Evolutionary conservation across 2,329 filamentous ascomycete species (phyloP).

Genomic region (Sarocladium brachiariae): DNA sequence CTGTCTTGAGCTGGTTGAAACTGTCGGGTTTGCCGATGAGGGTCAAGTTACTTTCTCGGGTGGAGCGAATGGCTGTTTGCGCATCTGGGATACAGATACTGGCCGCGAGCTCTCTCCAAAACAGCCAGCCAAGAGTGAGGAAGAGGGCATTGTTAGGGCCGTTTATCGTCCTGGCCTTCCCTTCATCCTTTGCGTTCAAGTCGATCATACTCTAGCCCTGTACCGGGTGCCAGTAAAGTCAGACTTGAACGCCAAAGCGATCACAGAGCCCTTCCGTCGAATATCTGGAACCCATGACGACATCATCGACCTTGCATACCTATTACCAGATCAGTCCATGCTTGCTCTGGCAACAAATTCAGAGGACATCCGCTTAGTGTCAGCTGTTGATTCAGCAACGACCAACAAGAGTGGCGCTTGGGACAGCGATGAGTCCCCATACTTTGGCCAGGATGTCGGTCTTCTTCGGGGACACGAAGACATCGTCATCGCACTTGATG

Average conservation of each 20-base stretch:
- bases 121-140: constrained; percentile 54
- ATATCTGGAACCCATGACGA: constrained; percentile 97
- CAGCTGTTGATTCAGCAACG: constrained; percentile 42
- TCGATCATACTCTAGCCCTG: constrained; percentile 79
- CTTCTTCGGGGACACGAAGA: constrained; percentile 87
- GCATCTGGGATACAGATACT: constrained; percentile 74
- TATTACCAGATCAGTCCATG: constrained; percentile 72
- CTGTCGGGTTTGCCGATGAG: constrained; percentile 68
- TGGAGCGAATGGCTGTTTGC: constrained; percentile 73
- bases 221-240: constrained; percentile 46
- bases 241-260: constrained; percentile 25
- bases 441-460: constrained; percentile 86
- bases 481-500: constrained; percentile 89
- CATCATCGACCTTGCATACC: constrained; percentile 87
- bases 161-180: constrained; percentile 59
- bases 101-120: constrained; percentile 75
- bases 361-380: constrained; percentile 85
- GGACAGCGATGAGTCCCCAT: constrained; percentile 33
- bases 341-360: constrained; percentile 92
- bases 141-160: constrained; percentile 63
- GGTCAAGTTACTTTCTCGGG: constrained; percentile 74
- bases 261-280: constrained; percentile 53
- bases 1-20: constrained; percentile 78
- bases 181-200: constrained; percentile 75
- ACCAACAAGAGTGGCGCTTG: constrained; percentile 16